Conservation (phyloP, 192 early-diverging fungal genomes). For the Coemansia sp. region DNA sequence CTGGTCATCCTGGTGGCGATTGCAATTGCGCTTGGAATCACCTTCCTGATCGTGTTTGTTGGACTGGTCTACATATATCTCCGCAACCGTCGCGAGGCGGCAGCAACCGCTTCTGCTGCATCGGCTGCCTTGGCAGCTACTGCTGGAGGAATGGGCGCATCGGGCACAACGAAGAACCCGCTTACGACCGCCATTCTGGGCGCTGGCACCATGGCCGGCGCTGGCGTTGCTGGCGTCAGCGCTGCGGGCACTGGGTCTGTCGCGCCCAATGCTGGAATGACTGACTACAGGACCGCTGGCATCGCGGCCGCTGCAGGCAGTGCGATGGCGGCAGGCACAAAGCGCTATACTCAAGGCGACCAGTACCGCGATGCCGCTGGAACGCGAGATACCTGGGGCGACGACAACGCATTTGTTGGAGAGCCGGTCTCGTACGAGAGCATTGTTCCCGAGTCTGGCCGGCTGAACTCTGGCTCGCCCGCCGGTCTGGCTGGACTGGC, state of each 20-base stretch:
- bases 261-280: neutral
- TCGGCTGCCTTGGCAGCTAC: slow-evolving; percentile 50
- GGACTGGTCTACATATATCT: slow-evolving; percentile 58
- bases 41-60: slow-evolving; percentile 60
- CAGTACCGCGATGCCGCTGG: slow-evolving; percentile 12
- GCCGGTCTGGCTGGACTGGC: slow-evolving; percentile 37
- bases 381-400: slow-evolving; percentile 31
- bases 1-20: slow-evolving; percentile 68
- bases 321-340: slow-evolving; percentile 18
- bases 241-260: neutral
- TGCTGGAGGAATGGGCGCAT: slow-evolving; percentile 12
- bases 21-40: slow-evolving; percentile 63
- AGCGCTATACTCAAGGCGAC: slow-evolving; percentile 12
- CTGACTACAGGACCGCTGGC: slow-evolving; percentile 4
- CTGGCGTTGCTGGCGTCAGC: slow-evolving; percentile 3
- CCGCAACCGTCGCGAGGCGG: slow-evolving; percentile 54
- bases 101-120: slow-evolving; percentile 49
- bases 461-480: slow-evolving; percentile 35
- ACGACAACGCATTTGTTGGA: slow-evolving; percentile 25
- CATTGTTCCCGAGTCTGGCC: slow-evolving; percentile 40
- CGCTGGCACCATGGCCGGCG: neutral
- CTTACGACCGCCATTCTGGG: slow-evolving; percentile 16
- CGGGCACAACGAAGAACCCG: slow-evolving; percentile 30
- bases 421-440: slow-evolving; percentile 50
- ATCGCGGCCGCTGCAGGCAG: slow-evolving; percentile 23